Conservation (phyloP, 2,329 filamentous ascomycete species). For the Graphiopsis chlorocephala region DNA sequence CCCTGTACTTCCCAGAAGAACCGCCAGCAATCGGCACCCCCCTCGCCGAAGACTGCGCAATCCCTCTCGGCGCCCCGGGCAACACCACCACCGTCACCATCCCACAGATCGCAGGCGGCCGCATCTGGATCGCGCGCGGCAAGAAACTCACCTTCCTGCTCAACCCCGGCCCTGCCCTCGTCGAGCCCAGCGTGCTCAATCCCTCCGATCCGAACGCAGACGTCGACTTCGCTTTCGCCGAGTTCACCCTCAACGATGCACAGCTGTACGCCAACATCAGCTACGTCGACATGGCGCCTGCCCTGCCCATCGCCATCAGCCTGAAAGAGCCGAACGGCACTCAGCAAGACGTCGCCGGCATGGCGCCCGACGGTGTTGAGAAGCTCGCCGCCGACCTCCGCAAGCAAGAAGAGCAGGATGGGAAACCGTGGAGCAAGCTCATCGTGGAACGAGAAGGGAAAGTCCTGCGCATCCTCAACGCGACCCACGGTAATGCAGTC, state of each 20-base stretch:
- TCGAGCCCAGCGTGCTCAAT: conserved; percentile 37
- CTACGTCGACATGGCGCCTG: conserved; percentile 38
- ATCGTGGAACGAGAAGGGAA: conserved; percentile 43
- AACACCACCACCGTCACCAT: conserved; percentile 34
- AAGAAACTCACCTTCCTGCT: conserved; percentile 36
- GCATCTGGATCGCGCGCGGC: conserved; percentile 38
- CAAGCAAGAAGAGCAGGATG: conserved; percentile 56
- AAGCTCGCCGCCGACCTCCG: conserved; percentile 54
- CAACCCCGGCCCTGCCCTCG: conserved; percentile 36
- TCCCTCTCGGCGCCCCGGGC: conserved; percentile 34
- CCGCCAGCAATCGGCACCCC: conserved; percentile 32
- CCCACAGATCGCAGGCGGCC: conserved; percentile 37
- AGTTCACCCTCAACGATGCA: conserved; percentile 48
- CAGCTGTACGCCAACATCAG: conserved; percentile 49
- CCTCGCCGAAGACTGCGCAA: conserved; percentile 37
- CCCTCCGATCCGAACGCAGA: conserved; percentile 45
- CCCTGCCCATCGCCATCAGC: conserved; percentile 42
- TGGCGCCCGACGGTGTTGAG: conserved; percentile 57
- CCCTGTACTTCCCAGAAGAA: conserved; percentile 35
- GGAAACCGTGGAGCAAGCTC: conserved; percentile 62
- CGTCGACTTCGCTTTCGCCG: conserved; percentile 46
- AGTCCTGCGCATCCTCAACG: conserved; percentile 45
- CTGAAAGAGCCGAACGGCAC: conserved; percentile 38
- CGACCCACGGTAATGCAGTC: conserved; percentile 47
- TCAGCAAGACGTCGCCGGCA: conserved; percentile 55